Percentiles rank a stretch among this genome's conserved stretches.
phyloP scores from a whole-genome alignment of 805 yeast species.

The Candida sanyiensis region DNA sequence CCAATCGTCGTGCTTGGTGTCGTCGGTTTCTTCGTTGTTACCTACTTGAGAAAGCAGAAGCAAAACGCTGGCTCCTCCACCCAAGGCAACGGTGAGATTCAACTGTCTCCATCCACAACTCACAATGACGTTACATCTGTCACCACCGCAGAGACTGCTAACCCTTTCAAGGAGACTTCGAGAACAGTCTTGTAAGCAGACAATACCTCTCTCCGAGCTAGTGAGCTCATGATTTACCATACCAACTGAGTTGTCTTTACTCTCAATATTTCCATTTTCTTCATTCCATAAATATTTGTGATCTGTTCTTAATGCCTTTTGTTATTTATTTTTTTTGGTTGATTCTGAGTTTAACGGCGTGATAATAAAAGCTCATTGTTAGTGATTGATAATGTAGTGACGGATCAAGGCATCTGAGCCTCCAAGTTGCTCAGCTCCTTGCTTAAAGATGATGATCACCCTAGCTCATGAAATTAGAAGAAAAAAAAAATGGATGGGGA shows the following conservation, averaged over 20 bases:
- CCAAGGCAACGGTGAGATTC: conserved; percentile 17
- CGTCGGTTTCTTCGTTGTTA: conserved; percentile 28
- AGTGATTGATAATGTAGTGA: not conserved
- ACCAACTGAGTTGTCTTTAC: no score
- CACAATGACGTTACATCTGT: conserved; percentile 16
- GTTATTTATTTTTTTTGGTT: conserved; percentile 4
- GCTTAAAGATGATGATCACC: no score
- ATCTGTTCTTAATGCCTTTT: not conserved
- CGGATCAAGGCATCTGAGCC: no score
- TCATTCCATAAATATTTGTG: conserved; percentile 6
- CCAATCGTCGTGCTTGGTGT: conserved; percentile 33
- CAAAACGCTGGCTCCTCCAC: conserved; percentile 9
- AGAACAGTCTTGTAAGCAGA: conserved; percentile 23
- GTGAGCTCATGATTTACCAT: no score
- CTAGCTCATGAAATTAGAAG: no score
- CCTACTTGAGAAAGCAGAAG: conserved; percentile 28
- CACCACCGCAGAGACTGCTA: conserved; percentile 23
- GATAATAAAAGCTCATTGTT: not conserved
- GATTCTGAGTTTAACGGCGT: not conserved
- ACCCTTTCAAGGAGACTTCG: conserved; percentile 26
- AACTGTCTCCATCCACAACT: conserved; percentile 23
- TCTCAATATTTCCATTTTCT: conserved; percentile 4
- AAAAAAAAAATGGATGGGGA: no score
- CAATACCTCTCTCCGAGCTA: not conserved
- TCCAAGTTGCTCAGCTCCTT: no score